These are phyloP conservation scores for Fusarium kyushuense DNA, from an alignment of 2,329 filamentous ascomycete species.

Conservation along the genomic window DNA sequence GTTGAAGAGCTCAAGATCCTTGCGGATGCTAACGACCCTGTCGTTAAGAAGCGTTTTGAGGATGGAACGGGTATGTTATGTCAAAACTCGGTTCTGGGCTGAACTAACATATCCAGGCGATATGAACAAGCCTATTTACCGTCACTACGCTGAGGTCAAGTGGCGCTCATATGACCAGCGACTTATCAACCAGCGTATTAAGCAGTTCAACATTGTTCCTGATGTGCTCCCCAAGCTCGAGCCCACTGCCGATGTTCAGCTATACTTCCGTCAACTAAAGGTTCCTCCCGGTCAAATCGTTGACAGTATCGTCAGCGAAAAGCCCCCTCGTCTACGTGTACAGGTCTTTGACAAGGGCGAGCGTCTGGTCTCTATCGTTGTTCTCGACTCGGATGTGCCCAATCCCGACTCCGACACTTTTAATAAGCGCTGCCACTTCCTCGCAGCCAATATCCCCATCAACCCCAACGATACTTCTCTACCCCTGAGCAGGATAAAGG, in stretches of 20 bases:
- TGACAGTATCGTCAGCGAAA: slow-evolving; percentile 78
- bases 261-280: slow-evolving; percentile 80
- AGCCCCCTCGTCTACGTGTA: slow-evolving; percentile 79
- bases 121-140: slow-evolving; percentile 97
- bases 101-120: slow-evolving; percentile 70
- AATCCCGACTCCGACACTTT: slow-evolving; percentile 80
- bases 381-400: slow-evolving; percentile 92
- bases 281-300: slow-evolving; percentile 84
- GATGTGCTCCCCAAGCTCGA: slow-evolving; percentile 87
- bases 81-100: neutral
- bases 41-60: slow-evolving; percentile 94
- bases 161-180: slow-evolving; percentile 87
- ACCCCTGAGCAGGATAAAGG: slow-evolving; percentile 71
- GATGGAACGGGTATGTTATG: slow-evolving; percentile 78
- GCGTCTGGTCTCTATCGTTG: slow-evolving; percentile 84
- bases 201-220: slow-evolving; percentile 87
- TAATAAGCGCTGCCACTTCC: slow-evolving; percentile 84
- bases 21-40: slow-evolving; percentile 93
- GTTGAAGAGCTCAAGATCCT: slow-evolving; percentile 86
- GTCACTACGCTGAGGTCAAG: slow-evolving; percentile 85
- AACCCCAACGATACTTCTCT: slow-evolving; percentile 68
- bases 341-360: slow-evolving; percentile 87
- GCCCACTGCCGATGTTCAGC: slow-evolving; percentile 80
- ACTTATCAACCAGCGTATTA: slow-evolving; percentile 85
- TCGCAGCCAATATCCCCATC: slow-evolving; percentile 75